A percentile compares a stretch with the other conserved stretches of the same genome.
These are phyloP conservation scores for Adansonia grandidieri DNA, from an alignment of 441 rosid species.

Conservation along the genomic window DNA sequence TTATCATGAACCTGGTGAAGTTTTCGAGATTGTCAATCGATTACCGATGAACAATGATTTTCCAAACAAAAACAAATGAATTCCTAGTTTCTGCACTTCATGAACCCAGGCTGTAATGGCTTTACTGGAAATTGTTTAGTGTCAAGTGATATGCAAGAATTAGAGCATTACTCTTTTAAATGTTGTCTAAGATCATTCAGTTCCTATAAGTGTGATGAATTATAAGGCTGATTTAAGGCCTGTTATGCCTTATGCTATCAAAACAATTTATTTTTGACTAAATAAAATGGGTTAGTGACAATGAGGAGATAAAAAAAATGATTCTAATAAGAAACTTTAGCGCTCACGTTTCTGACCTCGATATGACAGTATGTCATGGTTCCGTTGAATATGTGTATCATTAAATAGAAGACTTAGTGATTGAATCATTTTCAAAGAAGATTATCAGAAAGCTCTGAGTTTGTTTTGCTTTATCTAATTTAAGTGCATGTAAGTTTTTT, in stretches of 20 bases:
- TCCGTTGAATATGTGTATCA: background rate
- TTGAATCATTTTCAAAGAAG: background rate
- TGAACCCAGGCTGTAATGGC: background rate
- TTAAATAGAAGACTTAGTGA: background rate
- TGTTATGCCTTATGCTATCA: background rate
- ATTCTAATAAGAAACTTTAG: background rate
- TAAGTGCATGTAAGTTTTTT: background rate
- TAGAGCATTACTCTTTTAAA: background rate
- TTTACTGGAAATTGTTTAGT: background rate
- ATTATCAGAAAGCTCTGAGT: background rate
- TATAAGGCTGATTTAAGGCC: background rate
- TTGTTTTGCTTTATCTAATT: slow-evolving; percentile 12
- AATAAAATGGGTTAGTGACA: background rate
- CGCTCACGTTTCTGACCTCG: background rate
- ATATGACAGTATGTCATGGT: background rate
- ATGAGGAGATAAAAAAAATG: background rate
- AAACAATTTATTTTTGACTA: background rate
- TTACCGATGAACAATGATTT: background rate
- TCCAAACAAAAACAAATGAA: background rate
- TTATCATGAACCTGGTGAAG: background rate
- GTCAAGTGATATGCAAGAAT: background rate
- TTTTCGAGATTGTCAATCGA: background rate
- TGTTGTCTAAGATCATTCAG: background rate
- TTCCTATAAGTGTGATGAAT: background rate
- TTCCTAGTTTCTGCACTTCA: background rate